Conservation (phyloP, 2,329 filamentous ascomycete genomes). For the Simplicillium sp. region DNA sequence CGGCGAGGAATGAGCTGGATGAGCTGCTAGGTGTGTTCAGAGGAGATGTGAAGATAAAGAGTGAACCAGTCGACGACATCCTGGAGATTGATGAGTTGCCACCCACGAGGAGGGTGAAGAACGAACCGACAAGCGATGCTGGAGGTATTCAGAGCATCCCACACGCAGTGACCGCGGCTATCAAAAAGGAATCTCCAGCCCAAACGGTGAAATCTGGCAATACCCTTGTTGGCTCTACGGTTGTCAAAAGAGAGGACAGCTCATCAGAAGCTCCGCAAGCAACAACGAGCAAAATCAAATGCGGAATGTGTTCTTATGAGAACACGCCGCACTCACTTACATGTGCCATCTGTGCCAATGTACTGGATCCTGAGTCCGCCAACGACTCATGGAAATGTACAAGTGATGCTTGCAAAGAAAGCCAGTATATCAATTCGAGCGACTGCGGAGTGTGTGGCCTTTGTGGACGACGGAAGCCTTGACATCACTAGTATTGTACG, state of each 20-base stretch:
- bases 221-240: too few relatives aligned
- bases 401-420: conserved; percentile 42
- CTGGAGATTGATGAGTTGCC: neutral
- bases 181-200: neutral
- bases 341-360: conserved; percentile 62
- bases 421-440: conserved; percentile 55
- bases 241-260: too few relatives aligned
- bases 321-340: conserved; percentile 47
- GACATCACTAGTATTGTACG: conserved; percentile 10
- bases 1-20: conserved; percentile 39
- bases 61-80: conserved; percentile 7
- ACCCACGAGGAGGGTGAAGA: neutral
- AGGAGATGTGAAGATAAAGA: conserved; percentile 10
- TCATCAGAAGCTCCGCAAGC: neutral
- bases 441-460: conserved; percentile 63
- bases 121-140: neutral
- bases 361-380: conserved; percentile 46
- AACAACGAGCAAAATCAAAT: conserved; percentile 17
- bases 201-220: neutral
- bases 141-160: neutral
- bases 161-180: neutral
- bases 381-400: conserved; percentile 55
- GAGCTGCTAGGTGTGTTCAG: conserved; percentile 47
- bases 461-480: conserved; percentile 40
- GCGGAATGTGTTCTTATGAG: conserved; percentile 58